A percentile compares a stretch with the other conserved stretches of the same genome.
phyloP scores from a whole-genome alignment of 331 rosid species.

The Dryas integrifolia region DNA sequence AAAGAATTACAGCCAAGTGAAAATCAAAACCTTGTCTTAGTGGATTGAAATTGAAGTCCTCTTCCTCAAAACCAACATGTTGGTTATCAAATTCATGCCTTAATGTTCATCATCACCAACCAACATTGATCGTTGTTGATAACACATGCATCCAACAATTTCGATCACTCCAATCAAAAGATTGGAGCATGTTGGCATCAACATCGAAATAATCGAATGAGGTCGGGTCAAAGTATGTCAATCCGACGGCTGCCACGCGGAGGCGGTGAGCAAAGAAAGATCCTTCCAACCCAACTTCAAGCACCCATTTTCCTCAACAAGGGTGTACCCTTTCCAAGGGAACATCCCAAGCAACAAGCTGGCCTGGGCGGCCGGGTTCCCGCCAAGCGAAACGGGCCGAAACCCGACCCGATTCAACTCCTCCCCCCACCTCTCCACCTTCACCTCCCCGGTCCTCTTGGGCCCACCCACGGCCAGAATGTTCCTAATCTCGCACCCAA shows the following conservation, averaged over 20 bases:
- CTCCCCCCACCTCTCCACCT: slow-evolving; percentile 85
- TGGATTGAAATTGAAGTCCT: no score
- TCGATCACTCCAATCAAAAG: no score
- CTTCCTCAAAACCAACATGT: neutral
- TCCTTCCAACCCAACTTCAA: slow-evolving; percentile 96
- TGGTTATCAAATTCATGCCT: no score
- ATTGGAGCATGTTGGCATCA: neutral
- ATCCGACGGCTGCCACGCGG: slow-evolving; percentile 92
- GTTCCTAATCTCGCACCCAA: slow-evolving; percentile 89
- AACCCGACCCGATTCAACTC: slow-evolving; percentile 77
- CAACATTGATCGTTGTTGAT: no score
- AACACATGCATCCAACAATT: no score
- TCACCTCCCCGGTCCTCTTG: slow-evolving; percentile 82
- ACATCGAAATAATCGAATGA: neutral
- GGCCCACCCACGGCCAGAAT: slow-evolving; percentile 96
- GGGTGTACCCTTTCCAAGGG: slow-evolving; percentile 89
- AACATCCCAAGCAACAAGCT: slow-evolving; percentile 80
- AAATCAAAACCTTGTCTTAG: neutral
- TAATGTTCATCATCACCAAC: no score
- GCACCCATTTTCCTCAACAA: slow-evolving; percentile 81
- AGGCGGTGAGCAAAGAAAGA: slow-evolving; percentile 75
- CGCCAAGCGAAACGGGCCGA: slow-evolving; percentile 56
- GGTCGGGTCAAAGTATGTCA: slow-evolving; percentile 25
- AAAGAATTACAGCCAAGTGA: slow-evolving; percentile 17
- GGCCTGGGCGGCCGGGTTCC: slow-evolving; percentile 96